Evolutionary conservation across 164 flowering plant species (phyloP), one percentile per base, ranked within the genome.

Genomic region (Dillenia turbinata): DNA sequence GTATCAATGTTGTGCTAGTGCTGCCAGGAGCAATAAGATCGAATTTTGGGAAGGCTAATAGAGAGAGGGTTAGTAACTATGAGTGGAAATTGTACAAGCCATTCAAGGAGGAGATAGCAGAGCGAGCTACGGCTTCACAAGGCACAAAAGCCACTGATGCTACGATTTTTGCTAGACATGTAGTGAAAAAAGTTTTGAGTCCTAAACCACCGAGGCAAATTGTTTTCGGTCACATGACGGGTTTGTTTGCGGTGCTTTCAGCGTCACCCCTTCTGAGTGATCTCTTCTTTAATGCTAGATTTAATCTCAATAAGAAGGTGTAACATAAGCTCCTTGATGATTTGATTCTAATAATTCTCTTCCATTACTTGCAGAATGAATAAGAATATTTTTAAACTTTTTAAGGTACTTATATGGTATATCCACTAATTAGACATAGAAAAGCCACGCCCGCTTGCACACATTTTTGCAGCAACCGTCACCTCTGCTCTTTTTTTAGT

Each of bases 91-190:
- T 88, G 0, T 85, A 85, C 45, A 68, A 61, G 63, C 76, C 75
- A 2, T 88, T 79, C 49, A 76, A 75, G 54, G 84, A 85, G 33
- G 64, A 76, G 3, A 88, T 88, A 33, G 78, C 66, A 0, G 82
- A 79, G 60, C 50, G 89, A 53, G 88, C 86, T 0, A 73, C 48
- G 47, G 89, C 91, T 48, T 88, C 95, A 1, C 95, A 88, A 57
- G 66, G 74, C 7, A 60, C 67, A 1, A 82, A 80, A 54, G 75
- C 91, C 0, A 85, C 85, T 0, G 81, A 80, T 67, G 83, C 82
- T 3, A n/a, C 59, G 0, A n/a, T 78, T 12, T 79, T 88, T 52
- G 91, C 95, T 0, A 68, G 75, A 44, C 83, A 85, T 76, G 86
- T 88, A 0, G 91, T 57, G 3, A 70, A 66, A 54, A 82, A 76